Percentiles rank a stretch among this genome's conserved stretches.
These are phyloP conservation scores for Corymbia maculata DNA, from an alignment of 345 rosid species.

Conservation along the genomic window DNA sequence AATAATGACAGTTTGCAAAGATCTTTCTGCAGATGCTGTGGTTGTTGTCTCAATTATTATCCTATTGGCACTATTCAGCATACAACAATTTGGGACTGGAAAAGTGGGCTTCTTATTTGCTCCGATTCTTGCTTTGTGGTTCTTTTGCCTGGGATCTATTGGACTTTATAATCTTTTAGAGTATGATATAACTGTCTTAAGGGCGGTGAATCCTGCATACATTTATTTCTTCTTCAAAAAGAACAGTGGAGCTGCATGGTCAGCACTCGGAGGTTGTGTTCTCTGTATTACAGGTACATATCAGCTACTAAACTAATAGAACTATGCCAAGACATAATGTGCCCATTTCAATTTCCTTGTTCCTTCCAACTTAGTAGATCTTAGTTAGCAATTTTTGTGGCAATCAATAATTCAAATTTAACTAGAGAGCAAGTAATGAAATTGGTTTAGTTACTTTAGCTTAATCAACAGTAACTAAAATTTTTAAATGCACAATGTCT, in stretches of 20 bases:
- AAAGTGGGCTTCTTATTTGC: conserved; percentile 90
- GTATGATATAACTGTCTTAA: conserved; percentile 53
- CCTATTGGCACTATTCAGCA: conserved; percentile 74
- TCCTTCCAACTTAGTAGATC: not conserved
- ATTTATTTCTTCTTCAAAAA: conserved; percentile 72
- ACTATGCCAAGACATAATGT: not conserved
- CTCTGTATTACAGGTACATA: conserved; percentile 81
- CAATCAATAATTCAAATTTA: not conserved
- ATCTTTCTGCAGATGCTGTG: conserved; percentile 50
- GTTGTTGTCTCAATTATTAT: conserved; percentile 58
- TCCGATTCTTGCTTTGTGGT: conserved; percentile 83
- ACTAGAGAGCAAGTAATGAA: not conserved
- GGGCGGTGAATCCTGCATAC: conserved; percentile 80
- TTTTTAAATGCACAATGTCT: not conserved
- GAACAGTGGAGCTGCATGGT: conserved; percentile 73
- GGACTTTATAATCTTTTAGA: conserved; percentile 72
- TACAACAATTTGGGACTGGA: conserved; percentile 82
- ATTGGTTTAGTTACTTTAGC: not conserved
- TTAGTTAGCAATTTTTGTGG: not conserved
- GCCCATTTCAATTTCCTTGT: not conserved
- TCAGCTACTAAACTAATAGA: not conserved
- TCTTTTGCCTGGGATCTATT: conserved; percentile 74
- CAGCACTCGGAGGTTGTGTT: conserved; percentile 94
- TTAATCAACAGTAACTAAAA: not conserved
- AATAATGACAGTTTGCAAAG: not conserved